Evolutionary conservation across 2,329 filamentous ascomycete genomes (phyloP), one percentile per base, ranked within the genome.

Genomic region (Plenodomus lindquistii): DNA sequence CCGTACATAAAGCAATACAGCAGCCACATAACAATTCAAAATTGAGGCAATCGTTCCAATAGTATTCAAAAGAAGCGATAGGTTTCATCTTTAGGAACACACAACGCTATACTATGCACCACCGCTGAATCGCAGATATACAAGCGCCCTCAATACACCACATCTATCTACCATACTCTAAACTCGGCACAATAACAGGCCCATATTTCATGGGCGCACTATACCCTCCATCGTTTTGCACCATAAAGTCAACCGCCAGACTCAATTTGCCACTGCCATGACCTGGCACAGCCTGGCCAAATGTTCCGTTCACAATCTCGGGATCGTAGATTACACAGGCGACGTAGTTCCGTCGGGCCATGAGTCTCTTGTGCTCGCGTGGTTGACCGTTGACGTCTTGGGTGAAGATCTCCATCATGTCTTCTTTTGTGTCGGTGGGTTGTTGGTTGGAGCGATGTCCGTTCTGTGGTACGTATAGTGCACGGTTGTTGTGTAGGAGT

Each of bases 351-450:
- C 94, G 81, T 36, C 93, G 81, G 1, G 88, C 91, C 91, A 99
- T 99, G 42, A 99, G 82, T 66, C 93, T 89, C 76, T 92, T 92
- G 67, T 92, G 80, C 72, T 97, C 93, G 39, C 92, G 82, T 0
- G 85, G 79, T 29, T 84, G 79, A n/a, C 94, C 93, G 44, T 87
- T 90, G 15, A 94, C 91, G 63, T 99, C 94, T 7, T 87, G 89
- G 65, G 94, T 91, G 81, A 99, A 99, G 59, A 99, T 95, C 77
- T 99, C 94, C 89, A 99, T 96, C 94, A 99, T 99, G 75, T 99
- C 94, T 73, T 99, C 94, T 74, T 99, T 97, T 39, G 94, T 99
- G 71, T 99, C 94, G 1, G 86, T 87, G 1, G 88, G 86, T 57
- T 84, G 83, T 47, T 91, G 85, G 1, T 81, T 80, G 50, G 78